phyloP scores from a whole-genome alignment of 2,329 filamentous ascomycete genomes.

The Beauveria medogensis region DNA sequence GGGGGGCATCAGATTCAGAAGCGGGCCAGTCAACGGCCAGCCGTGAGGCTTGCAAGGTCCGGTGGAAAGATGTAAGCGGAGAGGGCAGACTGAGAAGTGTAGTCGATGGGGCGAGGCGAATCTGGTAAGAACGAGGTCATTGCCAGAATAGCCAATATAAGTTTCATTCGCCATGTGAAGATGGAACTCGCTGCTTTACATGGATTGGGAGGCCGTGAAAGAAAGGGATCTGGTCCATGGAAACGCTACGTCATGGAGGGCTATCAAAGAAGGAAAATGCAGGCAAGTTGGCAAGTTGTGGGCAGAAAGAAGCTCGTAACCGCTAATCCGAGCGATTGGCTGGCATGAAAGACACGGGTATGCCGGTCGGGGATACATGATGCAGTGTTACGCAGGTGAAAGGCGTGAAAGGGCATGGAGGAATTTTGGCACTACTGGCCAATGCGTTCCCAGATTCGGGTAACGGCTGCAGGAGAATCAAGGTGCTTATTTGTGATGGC shows the following conservation, averaged over 20 bases:
- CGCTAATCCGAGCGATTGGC: background rate
- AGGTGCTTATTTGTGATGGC: background rate
- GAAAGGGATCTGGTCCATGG: too few species aligned
- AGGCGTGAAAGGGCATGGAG: background rate
- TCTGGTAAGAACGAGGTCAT: too few species aligned
- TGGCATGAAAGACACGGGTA: background rate
- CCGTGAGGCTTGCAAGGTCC: background rate
- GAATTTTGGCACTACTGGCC: background rate
- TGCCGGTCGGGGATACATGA: background rate
- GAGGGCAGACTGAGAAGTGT: background rate
- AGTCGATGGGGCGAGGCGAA: background rate
- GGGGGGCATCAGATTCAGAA: background rate
- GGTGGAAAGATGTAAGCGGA: background rate
- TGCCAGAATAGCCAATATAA: too few species aligned
- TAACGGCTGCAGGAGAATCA: conserved; percentile 1
- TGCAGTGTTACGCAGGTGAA: background rate
- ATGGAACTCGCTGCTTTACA: too few species aligned
- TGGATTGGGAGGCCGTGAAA: too few species aligned
- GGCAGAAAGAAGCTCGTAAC: background rate
- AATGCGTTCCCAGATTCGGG: conserved; percentile 1
- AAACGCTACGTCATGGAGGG: background rate
- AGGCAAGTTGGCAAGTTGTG: background rate
- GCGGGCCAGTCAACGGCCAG: background rate
- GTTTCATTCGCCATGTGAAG: too few species aligned
- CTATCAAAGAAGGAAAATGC: too few species aligned